Conservation (phyloP, 2,329 filamentous ascomycete species). For the Botryosphaeria dothidea region DNA sequence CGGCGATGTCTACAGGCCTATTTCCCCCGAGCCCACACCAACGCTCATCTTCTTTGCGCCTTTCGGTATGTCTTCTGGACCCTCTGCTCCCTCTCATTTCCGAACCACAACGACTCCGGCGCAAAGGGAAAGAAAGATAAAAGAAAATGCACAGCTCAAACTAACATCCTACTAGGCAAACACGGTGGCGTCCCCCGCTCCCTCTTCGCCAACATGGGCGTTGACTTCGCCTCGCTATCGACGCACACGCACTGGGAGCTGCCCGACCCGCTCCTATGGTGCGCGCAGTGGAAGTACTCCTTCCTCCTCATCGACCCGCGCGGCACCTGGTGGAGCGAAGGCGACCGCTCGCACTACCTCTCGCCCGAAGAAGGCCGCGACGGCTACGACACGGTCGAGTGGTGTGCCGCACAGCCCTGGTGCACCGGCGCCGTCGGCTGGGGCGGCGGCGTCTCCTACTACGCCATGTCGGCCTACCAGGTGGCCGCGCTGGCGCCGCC, state of each 20-base stretch:
- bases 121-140: neutral
- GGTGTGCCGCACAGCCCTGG: constrained; percentile 44
- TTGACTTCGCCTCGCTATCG: constrained; percentile 28
- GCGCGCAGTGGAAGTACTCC: constrained; percentile 28
- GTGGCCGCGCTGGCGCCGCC: constrained; percentile 46
- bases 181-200: constrained; percentile 23
- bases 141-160: neutral
- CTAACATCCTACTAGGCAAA: constrained; percentile 36
- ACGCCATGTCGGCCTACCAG: constrained; percentile 43
- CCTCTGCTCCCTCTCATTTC: neutral
- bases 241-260: constrained; percentile 44
- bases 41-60: constrained; percentile 47
- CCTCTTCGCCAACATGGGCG: constrained; percentile 42
- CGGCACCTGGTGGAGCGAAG: constrained; percentile 36
- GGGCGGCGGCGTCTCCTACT: constrained; percentile 46
- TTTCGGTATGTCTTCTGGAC: constrained; percentile 29
- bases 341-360: constrained; percentile 15
- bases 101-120: too few relatives aligned
- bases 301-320: constrained; percentile 36
- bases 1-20: constrained; percentile 48
- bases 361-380: constrained; percentile 44
- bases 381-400: constrained; percentile 48
- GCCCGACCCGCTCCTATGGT: constrained; percentile 41
- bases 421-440: constrained; percentile 47
- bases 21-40: constrained; percentile 34